A percentile compares a stretch with the other conserved stretches of the same genome.
Evolutionary conservation across 2,329 filamentous ascomycete species (phyloP).

Genomic region (Trichophyton verrucosum): DNA sequence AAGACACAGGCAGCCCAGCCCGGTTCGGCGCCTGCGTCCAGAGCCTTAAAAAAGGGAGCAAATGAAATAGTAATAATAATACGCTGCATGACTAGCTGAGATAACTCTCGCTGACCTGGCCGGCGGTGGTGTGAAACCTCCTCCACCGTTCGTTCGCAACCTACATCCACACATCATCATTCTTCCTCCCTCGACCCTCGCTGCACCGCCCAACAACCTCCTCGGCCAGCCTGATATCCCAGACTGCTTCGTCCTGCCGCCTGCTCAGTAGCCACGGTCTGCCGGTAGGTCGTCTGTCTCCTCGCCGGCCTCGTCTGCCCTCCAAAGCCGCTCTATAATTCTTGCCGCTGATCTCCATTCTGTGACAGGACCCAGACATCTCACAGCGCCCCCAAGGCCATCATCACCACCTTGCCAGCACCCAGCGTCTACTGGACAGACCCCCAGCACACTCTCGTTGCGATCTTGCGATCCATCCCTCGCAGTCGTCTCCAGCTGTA

Average conservation of each 20-base stretch:
- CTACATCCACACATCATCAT: not conserved
- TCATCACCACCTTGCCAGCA: constrained; percentile 5
- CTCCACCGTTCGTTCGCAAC: constrained; percentile 1
- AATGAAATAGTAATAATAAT: not conserved
- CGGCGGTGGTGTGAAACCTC: constrained; percentile 3
- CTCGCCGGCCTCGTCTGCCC: not conserved
- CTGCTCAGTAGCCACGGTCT: not conserved
- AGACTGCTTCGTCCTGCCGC: not conserved
- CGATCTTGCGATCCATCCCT: constrained; percentile 7
- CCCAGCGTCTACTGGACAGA: constrained; percentile 5
- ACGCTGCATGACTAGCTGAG: not conserved
- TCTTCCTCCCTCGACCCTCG: not conserved
- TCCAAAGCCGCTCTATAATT: not conserved
- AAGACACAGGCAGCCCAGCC: no score
- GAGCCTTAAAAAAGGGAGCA: no score
- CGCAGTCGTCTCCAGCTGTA: constrained; percentile 2
- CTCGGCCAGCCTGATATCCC: no score
- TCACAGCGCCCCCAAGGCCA: constrained; percentile 1
- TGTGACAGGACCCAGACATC: constrained; percentile 3
- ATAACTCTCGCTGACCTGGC: not conserved
- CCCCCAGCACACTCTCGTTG: constrained; percentile 2
- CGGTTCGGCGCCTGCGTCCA: no score
- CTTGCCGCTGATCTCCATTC: constrained; percentile 4
- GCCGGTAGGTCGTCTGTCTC: not conserved
- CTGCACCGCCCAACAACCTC: not conserved